phyloP scores from a whole-genome alignment of 148 eudicot species.

The Rheum nobile region DNA sequence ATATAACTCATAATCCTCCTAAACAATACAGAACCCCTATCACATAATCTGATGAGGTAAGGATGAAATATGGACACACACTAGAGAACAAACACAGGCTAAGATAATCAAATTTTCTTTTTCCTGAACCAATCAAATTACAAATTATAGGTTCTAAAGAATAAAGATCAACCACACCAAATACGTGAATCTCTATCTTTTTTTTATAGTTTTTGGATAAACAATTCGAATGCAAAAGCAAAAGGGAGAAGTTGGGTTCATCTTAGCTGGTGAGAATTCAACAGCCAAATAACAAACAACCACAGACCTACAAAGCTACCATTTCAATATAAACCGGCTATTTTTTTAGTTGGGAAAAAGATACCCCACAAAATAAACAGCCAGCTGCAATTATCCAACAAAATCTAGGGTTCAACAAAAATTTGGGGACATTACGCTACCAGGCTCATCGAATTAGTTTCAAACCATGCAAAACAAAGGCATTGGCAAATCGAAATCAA shows the following conservation, averaged over 20 bases:
- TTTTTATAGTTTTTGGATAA: neutral
- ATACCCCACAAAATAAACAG: neutral
- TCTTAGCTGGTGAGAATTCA: neutral
- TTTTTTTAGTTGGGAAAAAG: neutral
- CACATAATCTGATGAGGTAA: neutral
- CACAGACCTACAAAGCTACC: neutral
- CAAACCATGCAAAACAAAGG: slow-evolving; percentile 1
- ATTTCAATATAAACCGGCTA: neutral
- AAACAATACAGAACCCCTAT: neutral
- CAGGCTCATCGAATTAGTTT: neutral
- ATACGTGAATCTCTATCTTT: neutral
- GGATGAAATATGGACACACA: neutral
- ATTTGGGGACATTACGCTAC: neutral
- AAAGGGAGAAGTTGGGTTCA: neutral
- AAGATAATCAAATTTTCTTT: neutral
- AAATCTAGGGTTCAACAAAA: neutral
- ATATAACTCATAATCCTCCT: neutral
- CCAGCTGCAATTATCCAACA: neutral
- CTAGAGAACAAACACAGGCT: neutral
- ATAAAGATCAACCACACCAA: neutral
- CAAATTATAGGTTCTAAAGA: neutral
- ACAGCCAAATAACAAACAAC: neutral
- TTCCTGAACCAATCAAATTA: neutral
- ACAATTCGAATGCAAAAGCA: neutral
- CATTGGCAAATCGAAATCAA: neutral